Evolutionary conservation across 306 rosid species (phyloP).

Genomic region (Mimosa bimucronata): DNA sequence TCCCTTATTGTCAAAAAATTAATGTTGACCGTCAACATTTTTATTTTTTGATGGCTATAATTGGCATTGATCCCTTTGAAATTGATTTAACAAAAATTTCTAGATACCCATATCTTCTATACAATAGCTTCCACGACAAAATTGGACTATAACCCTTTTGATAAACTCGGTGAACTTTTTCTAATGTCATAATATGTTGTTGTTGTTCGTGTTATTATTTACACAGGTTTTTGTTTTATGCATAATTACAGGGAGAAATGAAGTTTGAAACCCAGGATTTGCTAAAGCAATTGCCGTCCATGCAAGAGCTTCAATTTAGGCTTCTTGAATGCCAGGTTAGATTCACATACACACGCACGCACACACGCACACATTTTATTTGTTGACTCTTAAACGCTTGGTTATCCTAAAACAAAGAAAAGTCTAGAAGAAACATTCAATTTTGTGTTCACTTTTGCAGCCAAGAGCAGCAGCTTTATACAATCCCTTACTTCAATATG

Average conservation of each 20-base stretch:
- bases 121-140: no score
- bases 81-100: no score
- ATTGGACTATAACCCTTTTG: not conserved
- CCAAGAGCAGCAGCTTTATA: conserved; percentile 70
- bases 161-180: not conserved
- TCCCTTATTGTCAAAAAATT: no score
- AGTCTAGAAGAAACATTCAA: not conserved
- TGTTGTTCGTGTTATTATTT: not conserved
- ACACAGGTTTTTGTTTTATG: not conserved
- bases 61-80: no score
- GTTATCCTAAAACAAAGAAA: not conserved
- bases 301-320: conserved; percentile 76
- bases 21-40: no score
- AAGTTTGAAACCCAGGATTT: conserved; percentile 65
- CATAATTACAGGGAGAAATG: conserved; percentile 59
- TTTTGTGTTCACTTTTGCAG: conserved; percentile 47
- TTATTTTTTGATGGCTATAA: no score
- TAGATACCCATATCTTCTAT: no score
- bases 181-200: not conserved
- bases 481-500: conserved; percentile 73
- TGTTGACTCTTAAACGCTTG: not conserved
- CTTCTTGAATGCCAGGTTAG: conserved; percentile 87
- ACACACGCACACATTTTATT: not conserved
- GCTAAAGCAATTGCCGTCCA: conserved; percentile 78
- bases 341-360: not conserved